phyloP scores from a whole-genome alignment of 192 early-diverging fungal genomes.

The Backusella mclennaniae region DNA sequence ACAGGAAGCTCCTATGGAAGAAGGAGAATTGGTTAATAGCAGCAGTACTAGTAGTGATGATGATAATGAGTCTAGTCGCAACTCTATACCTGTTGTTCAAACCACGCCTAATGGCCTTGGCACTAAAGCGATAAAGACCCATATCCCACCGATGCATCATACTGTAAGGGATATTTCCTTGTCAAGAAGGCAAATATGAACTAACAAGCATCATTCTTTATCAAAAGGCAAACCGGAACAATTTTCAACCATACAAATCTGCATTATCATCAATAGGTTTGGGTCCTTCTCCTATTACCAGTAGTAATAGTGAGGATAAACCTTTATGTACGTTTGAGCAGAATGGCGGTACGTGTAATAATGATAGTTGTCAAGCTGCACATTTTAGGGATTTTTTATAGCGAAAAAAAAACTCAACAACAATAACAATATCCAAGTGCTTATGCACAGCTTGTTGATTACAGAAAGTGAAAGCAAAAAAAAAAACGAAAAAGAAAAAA shows the following conservation, averaged over 20 bases:
- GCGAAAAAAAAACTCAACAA: not conserved
- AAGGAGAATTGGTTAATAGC: not conserved
- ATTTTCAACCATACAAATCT: not conserved
- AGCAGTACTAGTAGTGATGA: not conserved
- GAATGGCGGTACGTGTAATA: slow-evolving; percentile 8
- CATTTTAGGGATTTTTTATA: slow-evolving; percentile 4
- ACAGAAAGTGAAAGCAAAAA: not conserved
- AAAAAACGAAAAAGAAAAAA: not conserved
- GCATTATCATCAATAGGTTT: not conserved
- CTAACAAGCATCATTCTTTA: not conserved
- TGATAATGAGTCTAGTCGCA: not conserved
- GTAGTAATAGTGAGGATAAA: not conserved
- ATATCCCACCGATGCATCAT: not conserved
- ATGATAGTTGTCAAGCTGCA: slow-evolving; percentile 6
- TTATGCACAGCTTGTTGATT: not conserved
- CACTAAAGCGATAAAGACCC: not conserved
- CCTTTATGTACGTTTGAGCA: not conserved
- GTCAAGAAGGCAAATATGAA: not conserved
- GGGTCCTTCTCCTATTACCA: not conserved
- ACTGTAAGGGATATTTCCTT: not conserved
- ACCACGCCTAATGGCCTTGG: not conserved
- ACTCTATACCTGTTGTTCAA: not conserved
- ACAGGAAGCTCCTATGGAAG: not conserved
- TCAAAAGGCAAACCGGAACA: not conserved
- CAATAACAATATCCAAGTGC: not conserved